Percentiles rank a stretch among this genome's conserved stretches.
Evolutionary conservation across 2,329 filamentous ascomycete species (phyloP).

Genomic region (Aspergillus novoparasiticus): DNA sequence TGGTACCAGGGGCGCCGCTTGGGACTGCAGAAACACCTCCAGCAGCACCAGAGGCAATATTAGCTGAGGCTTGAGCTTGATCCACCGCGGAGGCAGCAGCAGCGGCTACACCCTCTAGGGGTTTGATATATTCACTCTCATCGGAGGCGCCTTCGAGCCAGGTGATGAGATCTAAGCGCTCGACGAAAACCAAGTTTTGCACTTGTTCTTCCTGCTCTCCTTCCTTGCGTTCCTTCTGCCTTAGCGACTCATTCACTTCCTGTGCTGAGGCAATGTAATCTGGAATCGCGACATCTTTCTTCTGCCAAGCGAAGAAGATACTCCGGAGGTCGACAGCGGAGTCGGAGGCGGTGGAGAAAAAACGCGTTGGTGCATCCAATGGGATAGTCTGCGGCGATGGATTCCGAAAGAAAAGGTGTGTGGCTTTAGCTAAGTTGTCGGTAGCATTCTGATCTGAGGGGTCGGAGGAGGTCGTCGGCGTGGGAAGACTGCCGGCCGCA

Average conservation of each 20-base stretch:
- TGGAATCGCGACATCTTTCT: slow-evolving; percentile 84
- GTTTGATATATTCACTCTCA: slow-evolving; percentile 90
- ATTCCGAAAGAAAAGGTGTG: slow-evolving; percentile 72
- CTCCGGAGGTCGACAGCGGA: slow-evolving; percentile 81
- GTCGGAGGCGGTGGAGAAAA: slow-evolving; percentile 71
- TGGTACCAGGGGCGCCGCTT: slow-evolving; percentile 46
- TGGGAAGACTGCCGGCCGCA: slow-evolving; percentile 67
- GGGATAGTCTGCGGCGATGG: slow-evolving; percentile 64
- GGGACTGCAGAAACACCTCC: slow-evolving; percentile 45
- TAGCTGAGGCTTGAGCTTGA: slow-evolving; percentile 48
- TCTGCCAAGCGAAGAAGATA: slow-evolving; percentile 95
- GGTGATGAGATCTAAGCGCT: slow-evolving; percentile 86
- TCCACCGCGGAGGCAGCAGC: slow-evolving; percentile 40
- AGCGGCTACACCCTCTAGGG: slow-evolving; percentile 65
- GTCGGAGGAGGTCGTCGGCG: slow-evolving; percentile 73
- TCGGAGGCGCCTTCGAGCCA: slow-evolving; percentile 90
- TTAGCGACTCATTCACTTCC: slow-evolving; percentile 76
- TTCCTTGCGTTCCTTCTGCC: slow-evolving; percentile 36
- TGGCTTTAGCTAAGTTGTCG: slow-evolving; percentile 71
- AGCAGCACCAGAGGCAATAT: slow-evolving; percentile 54
- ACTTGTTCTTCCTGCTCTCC: slow-evolving; percentile 60
- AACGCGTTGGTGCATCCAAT: slow-evolving; percentile 77
- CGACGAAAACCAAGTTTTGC: slow-evolving; percentile 87
- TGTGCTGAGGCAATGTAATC: slow-evolving; percentile 88
- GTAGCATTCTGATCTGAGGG: slow-evolving; percentile 61